Evolutionary conservation across 495 filamentous ascomycete genomes (phyloP), one percentile per base, ranked within the genome.

Genomic region (Aspergillus steynii): DNA sequence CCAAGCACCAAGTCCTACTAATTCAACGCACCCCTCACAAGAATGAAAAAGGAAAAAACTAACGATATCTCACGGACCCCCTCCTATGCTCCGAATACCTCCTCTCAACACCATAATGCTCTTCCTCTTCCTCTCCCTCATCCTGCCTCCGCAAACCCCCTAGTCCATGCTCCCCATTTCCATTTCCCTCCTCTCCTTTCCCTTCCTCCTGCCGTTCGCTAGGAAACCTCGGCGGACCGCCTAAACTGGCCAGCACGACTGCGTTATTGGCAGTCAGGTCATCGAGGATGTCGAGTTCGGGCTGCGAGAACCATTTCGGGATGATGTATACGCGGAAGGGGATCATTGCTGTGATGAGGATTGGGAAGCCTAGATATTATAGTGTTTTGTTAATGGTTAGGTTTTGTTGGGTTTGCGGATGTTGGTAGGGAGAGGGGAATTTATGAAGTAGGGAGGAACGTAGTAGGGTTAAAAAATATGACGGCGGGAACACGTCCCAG

Each of bases 281-380:
- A 72, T 96, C 91, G 63, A 96, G 69, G 3, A 88, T 61, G 0
- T 72, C 68, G 42, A 95, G 71, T 78, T 95, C 92, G 56, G 83
- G 74, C 6, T 74, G 64, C 2, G 72, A 75, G 63, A 95, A 88
- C 70, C 80, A 85, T 54, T 77, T 74, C 12, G 91, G 90, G 64
- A 96, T 63, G 20, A 90, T 46, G 54, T 84, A 76, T 12, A 85
- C 86, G 20, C 92, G 77, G 5, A 88, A 65, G 0, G 91, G 92
- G 27, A 95, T 88, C 29, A 95, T 73, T n/a, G 82, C 65, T 8
- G 92, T 67, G 60, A 96, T 92, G 53, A 95, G 79, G 27, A 95
- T 80, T 7, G 92, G 92, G 68, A 95, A 96, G 5, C 62, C 66
- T 68, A 50, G 28, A 14, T 25, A 14, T 32, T 3, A 20, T 46